A percentile compares a stretch with the other conserved stretches of the same genome.
phyloP scores from a whole-genome alignment of 139 green algal species.

The Chlamydomonas applanata region DNA sequence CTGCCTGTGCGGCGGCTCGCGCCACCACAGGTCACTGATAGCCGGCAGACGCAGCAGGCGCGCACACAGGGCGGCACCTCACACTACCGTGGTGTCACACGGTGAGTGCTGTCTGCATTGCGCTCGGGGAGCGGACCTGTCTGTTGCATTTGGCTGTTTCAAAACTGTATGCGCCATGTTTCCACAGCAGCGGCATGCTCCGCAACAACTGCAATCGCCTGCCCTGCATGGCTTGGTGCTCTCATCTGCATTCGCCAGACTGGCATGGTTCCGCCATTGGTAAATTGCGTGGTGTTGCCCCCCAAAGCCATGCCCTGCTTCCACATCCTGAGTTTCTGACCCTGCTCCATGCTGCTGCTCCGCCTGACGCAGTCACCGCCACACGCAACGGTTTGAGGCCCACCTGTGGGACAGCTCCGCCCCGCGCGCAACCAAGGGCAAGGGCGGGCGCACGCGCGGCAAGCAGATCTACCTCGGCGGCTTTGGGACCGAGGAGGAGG shows the following conservation, averaged over 20 bases:
- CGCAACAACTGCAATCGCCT: background rate
- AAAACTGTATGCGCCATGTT: background rate
- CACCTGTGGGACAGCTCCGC: conserved; percentile 62
- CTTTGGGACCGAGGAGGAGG: conserved; percentile 67
- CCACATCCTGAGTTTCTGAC: background rate
- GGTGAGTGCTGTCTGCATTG: background rate
- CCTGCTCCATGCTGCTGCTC: background rate
- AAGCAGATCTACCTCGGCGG: conserved; percentile 56
- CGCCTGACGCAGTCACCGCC: conserved; percentile 48
- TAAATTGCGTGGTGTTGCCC: background rate
- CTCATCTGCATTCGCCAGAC: background rate
- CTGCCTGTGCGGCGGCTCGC: too few species aligned
- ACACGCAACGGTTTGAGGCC: conserved; percentile 73
- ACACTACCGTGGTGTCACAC: conserved; percentile 25
- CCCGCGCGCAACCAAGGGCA: conserved; percentile 33
- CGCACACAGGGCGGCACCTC: conserved; percentile 12
- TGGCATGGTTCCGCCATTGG: background rate
- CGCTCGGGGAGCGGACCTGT: background rate
- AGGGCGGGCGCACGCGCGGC: conserved; percentile 57
- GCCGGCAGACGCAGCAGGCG: conserved; percentile 1
- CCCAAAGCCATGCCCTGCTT: background rate
- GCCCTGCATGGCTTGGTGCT: background rate
- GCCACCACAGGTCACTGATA: background rate
- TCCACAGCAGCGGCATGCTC: background rate
- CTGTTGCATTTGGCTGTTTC: too few species aligned